A percentile compares a stretch with the other conserved stretches of the same genome.
These are phyloP conservation scores for Lipomyces sp. DNA, from an alignment of 805 yeast species.

Conservation along the genomic window DNA sequence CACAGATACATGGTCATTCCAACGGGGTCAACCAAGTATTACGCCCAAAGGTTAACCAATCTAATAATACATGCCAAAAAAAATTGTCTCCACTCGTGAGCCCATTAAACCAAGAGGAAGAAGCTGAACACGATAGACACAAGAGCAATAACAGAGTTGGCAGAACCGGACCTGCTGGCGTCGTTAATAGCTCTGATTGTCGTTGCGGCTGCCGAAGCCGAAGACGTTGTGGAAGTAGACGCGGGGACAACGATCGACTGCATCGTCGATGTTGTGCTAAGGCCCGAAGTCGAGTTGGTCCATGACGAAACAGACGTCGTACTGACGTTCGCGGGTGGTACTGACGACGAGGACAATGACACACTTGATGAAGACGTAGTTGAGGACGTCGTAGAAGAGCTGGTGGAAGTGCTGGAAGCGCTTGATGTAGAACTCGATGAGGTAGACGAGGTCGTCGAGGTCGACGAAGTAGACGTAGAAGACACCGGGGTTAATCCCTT, in stretches of 20 bases:
- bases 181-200: constrained; percentile 2
- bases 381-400: neutral
- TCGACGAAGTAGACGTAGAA: constrained; percentile 7
- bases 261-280: constrained; percentile 9
- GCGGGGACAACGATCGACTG: neutral
- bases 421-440: constrained; percentile 3
- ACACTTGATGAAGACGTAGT: neutral
- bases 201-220: neutral
- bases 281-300: constrained; percentile 2
- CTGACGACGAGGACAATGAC: constrained; percentile 5
- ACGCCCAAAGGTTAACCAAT: neutral
- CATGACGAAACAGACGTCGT: constrained; percentile 2
- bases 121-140: constrained; percentile 1
- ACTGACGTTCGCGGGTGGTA: neutral
- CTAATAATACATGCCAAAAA: neutral
- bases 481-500: constrained; percentile 13
- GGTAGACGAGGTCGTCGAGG: neutral
- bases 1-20: neutral
- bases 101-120: constrained; percentile 2
- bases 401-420: neutral
- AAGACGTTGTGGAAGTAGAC: neutral
- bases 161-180: neutral
- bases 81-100: neutral
- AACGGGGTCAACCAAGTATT: neutral
- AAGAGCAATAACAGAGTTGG: neutral